These are phyloP conservation scores for Podaxis pistillaris DNA, from an alignment of 768 basidiomycete genomes.

Conservation along the genomic window DNA sequence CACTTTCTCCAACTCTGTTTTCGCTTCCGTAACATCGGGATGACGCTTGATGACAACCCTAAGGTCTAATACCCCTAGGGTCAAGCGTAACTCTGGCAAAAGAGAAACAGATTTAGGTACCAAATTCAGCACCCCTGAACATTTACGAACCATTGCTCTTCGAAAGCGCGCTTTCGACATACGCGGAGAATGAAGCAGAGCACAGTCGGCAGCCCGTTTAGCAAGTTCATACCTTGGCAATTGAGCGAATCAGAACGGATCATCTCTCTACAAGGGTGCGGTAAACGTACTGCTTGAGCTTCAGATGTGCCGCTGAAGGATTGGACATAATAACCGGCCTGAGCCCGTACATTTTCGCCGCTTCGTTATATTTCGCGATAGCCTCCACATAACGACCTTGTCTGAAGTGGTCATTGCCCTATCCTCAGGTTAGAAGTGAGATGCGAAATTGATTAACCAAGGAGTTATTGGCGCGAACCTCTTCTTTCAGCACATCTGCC, in stretches of 20 bases:
- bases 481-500: slow-evolving; percentile 17
- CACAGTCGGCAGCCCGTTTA: slow-evolving; percentile 31
- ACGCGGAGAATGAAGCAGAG: slow-evolving; percentile 31
- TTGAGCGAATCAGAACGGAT: neutral
- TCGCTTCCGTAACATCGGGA: slow-evolving; percentile 26
- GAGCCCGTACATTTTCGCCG: slow-evolving; percentile 27
- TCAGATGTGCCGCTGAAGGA: slow-evolving; percentile 33
- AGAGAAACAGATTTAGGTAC: slow-evolving; percentile 17
- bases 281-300: slow-evolving; percentile 28
- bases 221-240: slow-evolving; percentile 31
- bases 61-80: slow-evolving; percentile 26
- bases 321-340: slow-evolving; percentile 35
- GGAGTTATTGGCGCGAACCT: slow-evolving; percentile 10
- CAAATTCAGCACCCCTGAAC: slow-evolving; percentile 27
- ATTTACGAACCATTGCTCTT: slow-evolving; percentile 36
- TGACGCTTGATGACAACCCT: slow-evolving; percentile 32
- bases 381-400: slow-evolving; percentile 30
- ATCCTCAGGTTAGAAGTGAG: neutral
- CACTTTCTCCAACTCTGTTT: slow-evolving; percentile 26
- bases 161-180: slow-evolving; percentile 38
- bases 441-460: neutral
- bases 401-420: slow-evolving; percentile 35
- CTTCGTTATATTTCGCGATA: slow-evolving; percentile 24
- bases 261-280: neutral
- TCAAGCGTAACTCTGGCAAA: neutral